Evolutionary conservation across 371 early-diverging fungal genomes (phyloP), one percentile per base, ranked within the genome.

Genomic region (Mortierella sp.): DNA sequence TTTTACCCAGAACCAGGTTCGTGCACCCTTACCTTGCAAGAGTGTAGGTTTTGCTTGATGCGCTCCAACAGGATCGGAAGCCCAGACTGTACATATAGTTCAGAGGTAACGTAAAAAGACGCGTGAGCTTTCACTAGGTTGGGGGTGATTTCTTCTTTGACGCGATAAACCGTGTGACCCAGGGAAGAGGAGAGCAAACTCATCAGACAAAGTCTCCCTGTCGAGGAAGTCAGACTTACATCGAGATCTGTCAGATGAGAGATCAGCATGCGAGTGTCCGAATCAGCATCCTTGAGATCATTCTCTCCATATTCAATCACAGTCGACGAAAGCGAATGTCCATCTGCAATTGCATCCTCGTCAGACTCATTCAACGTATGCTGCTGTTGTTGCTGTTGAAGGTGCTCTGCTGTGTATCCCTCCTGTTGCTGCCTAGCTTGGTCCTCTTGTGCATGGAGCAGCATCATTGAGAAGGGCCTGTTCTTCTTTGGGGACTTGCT

Each of bases 11-110:
- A n/a, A n/a, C n/a, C n/a, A n/a, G n/a, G n/a, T n/a, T n/a, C n/a
- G n/a, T n/a, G 12, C n/a, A 15, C 26, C 19, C 43, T 39, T 62
- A 80, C 73, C 41, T 80, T 80, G 81, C 73, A 67, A 11, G 80
- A 80, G 28, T 69, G 69, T 17, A 71, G 32, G 31, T 80, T 80
- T 47, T 80, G 80, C 56, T 80, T 80, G 52, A 80, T 66, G 21
- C 81, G 60, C 19, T 80, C 80, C 37, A 80, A 56, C 7, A 80
- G 53, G 26, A 80, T 60, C 4, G 64, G 64, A 26, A 80, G 39
- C 11, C 80, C 80, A 19, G 64, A 66, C 80, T 79, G n/a, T n/a
- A n/a, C n/a, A n/a, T n/a, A n/a, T n/a, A n/a, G n/a, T n/a, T n/a
- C n/a, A n/a, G n/a, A n/a, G n/a, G n/a, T n/a, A n/a, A n/a, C n/a